Conservation (phyloP, 208 protist genomes). For the Naegleria fowleri region DNA sequence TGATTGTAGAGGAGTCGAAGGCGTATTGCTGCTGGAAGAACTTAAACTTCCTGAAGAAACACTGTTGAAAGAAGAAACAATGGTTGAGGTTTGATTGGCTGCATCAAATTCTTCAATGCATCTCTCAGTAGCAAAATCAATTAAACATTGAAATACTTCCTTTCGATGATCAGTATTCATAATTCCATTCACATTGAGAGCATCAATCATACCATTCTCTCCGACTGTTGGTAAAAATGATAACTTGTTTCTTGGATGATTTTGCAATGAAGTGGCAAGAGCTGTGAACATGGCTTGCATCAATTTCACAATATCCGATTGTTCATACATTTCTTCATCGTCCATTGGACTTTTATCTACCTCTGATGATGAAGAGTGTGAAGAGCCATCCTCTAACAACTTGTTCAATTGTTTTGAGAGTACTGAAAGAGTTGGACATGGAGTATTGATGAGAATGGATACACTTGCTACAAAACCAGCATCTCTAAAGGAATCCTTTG, state of each 20-base stretch:
- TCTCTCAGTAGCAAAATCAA: slow-evolving; percentile 22
- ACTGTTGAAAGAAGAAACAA: not conserved
- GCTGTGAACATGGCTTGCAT: not conserved
- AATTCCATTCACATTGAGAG: slow-evolving; percentile 12
- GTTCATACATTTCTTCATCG: not conserved
- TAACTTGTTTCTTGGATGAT: slow-evolving; percentile 5
- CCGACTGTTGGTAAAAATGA: not conserved
- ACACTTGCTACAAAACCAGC: slow-evolving; percentile 19
- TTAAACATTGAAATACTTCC: slow-evolving; percentile 9
- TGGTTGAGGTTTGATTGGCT: not conserved
- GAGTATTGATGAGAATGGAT: not conserved
- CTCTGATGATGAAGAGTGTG: too few relatives aligned
- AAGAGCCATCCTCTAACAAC: not conserved
- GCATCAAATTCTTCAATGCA: not conserved
- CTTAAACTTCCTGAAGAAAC: not conserved
- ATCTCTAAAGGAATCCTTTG: slow-evolving; percentile 19
- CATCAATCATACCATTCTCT: slow-evolving; percentile 5
- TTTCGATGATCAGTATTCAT: not conserved
- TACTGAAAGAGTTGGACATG: not conserved
- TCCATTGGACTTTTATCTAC: not conserved
- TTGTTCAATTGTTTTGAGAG: not conserved
- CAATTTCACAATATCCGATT: not conserved
- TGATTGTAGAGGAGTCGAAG: not conserved
- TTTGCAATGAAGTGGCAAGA: not conserved
- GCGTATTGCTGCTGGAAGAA: not conserved